A percentile compares a stretch with the other conserved stretches of the same genome.
These are phyloP conservation scores for Daldinia bambusicola DNA, from an alignment of 495 filamentous ascomycete species.

Conservation along the genomic window DNA sequence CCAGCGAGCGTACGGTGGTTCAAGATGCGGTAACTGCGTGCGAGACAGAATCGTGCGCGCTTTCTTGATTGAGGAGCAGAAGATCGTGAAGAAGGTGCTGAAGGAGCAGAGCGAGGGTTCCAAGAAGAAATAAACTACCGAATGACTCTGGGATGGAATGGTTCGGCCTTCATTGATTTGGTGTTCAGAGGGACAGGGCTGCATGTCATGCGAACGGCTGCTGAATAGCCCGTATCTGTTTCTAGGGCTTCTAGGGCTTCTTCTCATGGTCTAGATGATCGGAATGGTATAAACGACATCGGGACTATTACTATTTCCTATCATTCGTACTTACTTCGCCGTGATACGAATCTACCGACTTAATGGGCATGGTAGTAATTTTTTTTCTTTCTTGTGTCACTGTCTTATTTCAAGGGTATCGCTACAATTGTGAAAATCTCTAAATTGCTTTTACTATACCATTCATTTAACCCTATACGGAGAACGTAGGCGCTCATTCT, in stretches of 20 bases:
- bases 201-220: constrained; percentile 55
- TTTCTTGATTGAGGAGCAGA: constrained; percentile 99
- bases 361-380: not conserved
- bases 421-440: not conserved
- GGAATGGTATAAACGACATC: constrained; percentile 50
- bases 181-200: constrained; percentile 63
- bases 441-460: not conserved
- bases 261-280: constrained; percentile 54
- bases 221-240: constrained; percentile 55
- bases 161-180: constrained; percentile 59
- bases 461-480: not conserved
- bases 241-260: constrained; percentile 63
- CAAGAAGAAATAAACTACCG: constrained; percentile 76
- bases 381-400: too few species aligned
- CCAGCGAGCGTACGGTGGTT: constrained; percentile 96
- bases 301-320: constrained; percentile 27
- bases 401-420: not conserved
- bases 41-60: constrained; percentile 96
- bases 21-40: constrained; percentile 97
- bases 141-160: constrained; percentile 47
- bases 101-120: constrained; percentile 76
- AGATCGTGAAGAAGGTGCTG: constrained; percentile 99
- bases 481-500: not conserved
- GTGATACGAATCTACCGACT: constrained; percentile 2
- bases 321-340: not conserved